Conservation (phyloP, 2,329 filamentous ascomycete species). For the Penicillium griseofulvum region DNA sequence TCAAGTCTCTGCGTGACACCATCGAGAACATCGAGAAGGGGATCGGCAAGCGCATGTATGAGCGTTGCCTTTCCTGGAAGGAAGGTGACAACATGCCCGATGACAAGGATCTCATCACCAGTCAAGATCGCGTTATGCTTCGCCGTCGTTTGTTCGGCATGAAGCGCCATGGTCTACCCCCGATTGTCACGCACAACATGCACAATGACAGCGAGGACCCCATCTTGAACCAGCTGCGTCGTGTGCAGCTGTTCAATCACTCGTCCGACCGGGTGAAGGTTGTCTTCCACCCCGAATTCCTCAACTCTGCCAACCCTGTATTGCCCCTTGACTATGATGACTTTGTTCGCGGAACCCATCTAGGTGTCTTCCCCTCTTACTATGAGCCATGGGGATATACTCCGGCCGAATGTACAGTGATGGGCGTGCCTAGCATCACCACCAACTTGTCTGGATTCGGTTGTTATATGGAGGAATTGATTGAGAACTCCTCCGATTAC, state of each 20-base stretch:
- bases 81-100: slow-evolving; percentile 91
- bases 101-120: slow-evolving; percentile 91
- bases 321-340: slow-evolving; percentile 96
- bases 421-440: slow-evolving; percentile 97
- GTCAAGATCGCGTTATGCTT: slow-evolving; percentile 87
- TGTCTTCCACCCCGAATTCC: slow-evolving; percentile 95
- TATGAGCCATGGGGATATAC: slow-evolving; percentile 99
- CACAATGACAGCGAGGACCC: slow-evolving; percentile 89
- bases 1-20: slow-evolving; percentile 92
- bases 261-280: slow-evolving; percentile 94
- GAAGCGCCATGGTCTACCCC: slow-evolving; percentile 86
- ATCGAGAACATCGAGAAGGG: slow-evolving; percentile 89
- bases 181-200: slow-evolving; percentile 99
- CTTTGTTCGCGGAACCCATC: slow-evolving; percentile 93
- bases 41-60: slow-evolving; percentile 90
- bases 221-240: slow-evolving; percentile 90
- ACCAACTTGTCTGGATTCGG: slow-evolving; percentile 97
- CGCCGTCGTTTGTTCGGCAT: slow-evolving; percentile 91
- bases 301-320: slow-evolving; percentile 93
- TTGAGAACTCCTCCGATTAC: slow-evolving; percentile 96
- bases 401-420: slow-evolving; percentile 95
- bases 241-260: slow-evolving; percentile 96
- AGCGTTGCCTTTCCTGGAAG: slow-evolving; percentile 91
- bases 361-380: slow-evolving; percentile 95
- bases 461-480: slow-evolving; percentile 99